phyloP scores from a whole-genome alignment of 495 filamentous ascomycete genomes.

The Beverwykella pulmonaria region DNA sequence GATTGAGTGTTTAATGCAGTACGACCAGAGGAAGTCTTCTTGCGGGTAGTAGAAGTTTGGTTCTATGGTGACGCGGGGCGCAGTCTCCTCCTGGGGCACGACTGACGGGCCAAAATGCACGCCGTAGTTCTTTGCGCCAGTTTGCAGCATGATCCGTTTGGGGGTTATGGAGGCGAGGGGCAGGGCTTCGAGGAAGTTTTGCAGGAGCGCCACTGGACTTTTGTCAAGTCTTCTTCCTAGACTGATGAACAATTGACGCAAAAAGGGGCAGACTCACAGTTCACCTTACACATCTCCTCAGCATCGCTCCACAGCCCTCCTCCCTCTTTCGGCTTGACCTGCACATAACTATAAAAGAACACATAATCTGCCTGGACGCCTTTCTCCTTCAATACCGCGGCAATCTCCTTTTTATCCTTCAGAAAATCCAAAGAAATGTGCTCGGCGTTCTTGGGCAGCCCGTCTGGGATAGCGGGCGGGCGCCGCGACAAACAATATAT shows the following conservation, averaged over 20 bases:
- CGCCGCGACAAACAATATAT: constrained; percentile 56
- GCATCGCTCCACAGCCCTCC: constrained; percentile 51
- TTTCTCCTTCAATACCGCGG: constrained; percentile 43
- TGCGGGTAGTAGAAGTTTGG: constrained; percentile 60
- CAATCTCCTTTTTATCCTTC: constrained; percentile 48
- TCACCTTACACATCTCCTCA: constrained; percentile 51
- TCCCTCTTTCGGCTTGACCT: constrained; percentile 48
- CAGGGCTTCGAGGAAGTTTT: constrained; percentile 54
- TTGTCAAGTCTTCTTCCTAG: no score
- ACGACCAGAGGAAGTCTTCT: constrained; percentile 52
- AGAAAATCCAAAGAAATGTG: constrained; percentile 56
- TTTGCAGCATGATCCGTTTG: constrained; percentile 56
- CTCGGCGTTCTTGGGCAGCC: constrained; percentile 47
- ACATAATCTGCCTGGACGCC: constrained; percentile 52
- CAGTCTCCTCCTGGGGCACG: constrained; percentile 51
- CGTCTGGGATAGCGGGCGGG: constrained; percentile 46
- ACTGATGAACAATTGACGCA: no score
- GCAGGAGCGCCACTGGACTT: constrained; percentile 40
- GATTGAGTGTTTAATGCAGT: constrained; percentile 40
- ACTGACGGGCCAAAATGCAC: constrained; percentile 54
- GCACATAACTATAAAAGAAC: constrained; percentile 61
- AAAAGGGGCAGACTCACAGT: constrained; percentile 39
- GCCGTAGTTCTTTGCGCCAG: constrained; percentile 56
- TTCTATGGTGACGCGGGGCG: constrained; percentile 49
- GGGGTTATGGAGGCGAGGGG: constrained; percentile 49